Evolutionary conservation across 1,284 basidiomycete genomes (phyloP).

Genomic region (Schizophyllum commune): DNA sequence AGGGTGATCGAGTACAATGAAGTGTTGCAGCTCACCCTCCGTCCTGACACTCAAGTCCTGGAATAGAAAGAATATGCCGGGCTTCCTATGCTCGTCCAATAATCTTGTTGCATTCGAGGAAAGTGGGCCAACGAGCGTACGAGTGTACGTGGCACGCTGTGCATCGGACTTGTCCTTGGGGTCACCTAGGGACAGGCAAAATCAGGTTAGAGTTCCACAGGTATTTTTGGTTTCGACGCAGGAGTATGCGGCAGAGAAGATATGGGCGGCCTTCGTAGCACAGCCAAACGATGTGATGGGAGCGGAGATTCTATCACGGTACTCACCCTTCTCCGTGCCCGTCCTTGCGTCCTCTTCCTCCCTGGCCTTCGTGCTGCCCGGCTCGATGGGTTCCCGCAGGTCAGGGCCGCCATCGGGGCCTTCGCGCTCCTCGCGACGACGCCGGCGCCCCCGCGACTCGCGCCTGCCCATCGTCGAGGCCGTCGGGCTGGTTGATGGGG

Average conservation of each 20-base stretch:
- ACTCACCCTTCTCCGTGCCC: too few species aligned
- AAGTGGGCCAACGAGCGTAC: constrained; percentile 83
- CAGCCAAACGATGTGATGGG: too few species aligned
- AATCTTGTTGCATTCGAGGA: constrained; percentile 79
- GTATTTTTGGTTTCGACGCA: too few species aligned
- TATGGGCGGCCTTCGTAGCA: too few species aligned
- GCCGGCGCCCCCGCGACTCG: too few species aligned
- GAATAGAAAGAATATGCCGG: constrained; percentile 84
- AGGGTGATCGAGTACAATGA: not conserved
- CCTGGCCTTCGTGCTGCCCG: not conserved
- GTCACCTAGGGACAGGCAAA: not conserved
- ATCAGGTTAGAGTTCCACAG: too few species aligned
- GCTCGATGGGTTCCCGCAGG: not conserved
- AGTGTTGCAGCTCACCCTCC: constrained; percentile 21
- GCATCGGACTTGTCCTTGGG: constrained; percentile 19
- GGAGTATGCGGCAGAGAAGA: too few species aligned
- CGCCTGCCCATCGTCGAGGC: not conserved
- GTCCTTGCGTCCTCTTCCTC: not conserved
- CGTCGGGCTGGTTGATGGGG: too few species aligned
- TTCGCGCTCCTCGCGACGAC: not conserved
- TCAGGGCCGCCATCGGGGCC: not conserved
- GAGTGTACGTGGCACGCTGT: constrained; percentile 65
- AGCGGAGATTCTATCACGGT: too few species aligned
- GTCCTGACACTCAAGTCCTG: constrained; percentile 77
- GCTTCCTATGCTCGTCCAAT: constrained; percentile 73